These are phyloP conservation scores for Cyberlindnera saturnus DNA, from an alignment of 805 yeast genomes.

Conservation along the genomic window DNA sequence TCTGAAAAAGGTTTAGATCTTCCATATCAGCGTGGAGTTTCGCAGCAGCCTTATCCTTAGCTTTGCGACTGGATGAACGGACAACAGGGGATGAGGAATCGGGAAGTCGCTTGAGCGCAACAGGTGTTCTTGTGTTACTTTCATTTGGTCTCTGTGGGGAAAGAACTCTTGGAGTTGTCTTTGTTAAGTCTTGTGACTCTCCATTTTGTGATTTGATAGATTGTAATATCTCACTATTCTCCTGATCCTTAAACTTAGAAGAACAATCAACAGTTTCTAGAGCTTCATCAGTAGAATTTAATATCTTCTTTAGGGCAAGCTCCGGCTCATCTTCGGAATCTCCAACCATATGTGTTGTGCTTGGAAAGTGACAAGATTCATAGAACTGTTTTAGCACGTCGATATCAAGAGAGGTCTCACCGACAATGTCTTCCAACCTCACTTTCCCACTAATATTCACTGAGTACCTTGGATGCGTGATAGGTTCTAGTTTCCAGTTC, in stretches of 20 bases:
- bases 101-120: background rate
- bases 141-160: constrained; percentile 5
- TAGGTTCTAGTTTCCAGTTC: constrained; percentile 51
- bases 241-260: background rate
- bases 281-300: background rate
- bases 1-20: constrained; percentile 58
- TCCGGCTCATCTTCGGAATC: constrained; percentile 19
- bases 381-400: constrained; percentile 31
- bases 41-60: constrained; percentile 59
- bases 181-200: background rate
- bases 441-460: constrained; percentile 17
- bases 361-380: constrained; percentile 29
- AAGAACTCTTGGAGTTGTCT: background rate
- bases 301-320: background rate
- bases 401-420: constrained; percentile 41
- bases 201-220: too few species aligned
- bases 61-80: constrained; percentile 37
- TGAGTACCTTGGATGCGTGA: constrained; percentile 39
- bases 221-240: too few species aligned
- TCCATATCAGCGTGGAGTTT: constrained; percentile 65
- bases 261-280: background rate
- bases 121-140: constrained; percentile 9
- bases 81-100: constrained; percentile 1
- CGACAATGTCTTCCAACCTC: constrained; percentile 40
- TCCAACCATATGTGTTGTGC: constrained; percentile 14